Evolutionary conservation across 2,329 filamentous ascomycete species (phyloP).

Genomic region (Juglanconis juglandina): DNA sequence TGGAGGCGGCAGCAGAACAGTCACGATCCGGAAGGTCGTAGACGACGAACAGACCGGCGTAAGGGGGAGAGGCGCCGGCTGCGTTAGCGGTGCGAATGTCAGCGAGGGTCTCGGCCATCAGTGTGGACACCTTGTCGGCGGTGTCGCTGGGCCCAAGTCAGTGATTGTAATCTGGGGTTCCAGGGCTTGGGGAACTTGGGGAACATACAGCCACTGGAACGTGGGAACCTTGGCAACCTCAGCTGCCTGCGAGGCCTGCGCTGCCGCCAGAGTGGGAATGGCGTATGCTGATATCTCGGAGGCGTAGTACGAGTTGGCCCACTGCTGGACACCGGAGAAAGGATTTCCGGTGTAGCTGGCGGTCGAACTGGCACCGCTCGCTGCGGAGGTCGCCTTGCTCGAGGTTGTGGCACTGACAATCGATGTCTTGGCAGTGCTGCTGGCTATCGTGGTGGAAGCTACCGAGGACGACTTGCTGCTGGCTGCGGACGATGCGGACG

Average conservation of each 20-base stretch:
- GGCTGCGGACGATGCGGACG: conserved; percentile 17
- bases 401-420: conserved; percentile 27
- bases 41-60: conserved; percentile 50
- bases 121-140: conserved; percentile 41
- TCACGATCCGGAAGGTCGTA: conserved; percentile 59
- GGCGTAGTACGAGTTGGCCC: conserved; percentile 54
- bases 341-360: conserved; percentile 52
- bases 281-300: conserved; percentile 53
- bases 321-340: conserved; percentile 46
- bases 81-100: conserved; percentile 32
- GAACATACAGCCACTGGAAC: conserved; percentile 49
- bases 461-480: background rate
- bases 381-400: conserved; percentile 24
- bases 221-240: conserved; percentile 50
- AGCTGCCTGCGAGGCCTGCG: conserved; percentile 49
- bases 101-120: conserved; percentile 42
- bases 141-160: conserved; percentile 39
- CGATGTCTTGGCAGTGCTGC: conserved; percentile 19
- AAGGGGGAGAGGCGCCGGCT: conserved; percentile 25
- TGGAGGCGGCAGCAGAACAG: conserved; percentile 54
- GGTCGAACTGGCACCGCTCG: conserved; percentile 27
- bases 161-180: background rate
- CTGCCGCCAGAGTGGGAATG: conserved; percentile 58
- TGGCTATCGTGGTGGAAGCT: conserved; percentile 22
- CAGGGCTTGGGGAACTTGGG: conserved; percentile 5